Evolutionary conservation across 2,329 filamentous ascomycete genomes (phyloP).

Genomic region (Chrysosporium queenslandicum): DNA sequence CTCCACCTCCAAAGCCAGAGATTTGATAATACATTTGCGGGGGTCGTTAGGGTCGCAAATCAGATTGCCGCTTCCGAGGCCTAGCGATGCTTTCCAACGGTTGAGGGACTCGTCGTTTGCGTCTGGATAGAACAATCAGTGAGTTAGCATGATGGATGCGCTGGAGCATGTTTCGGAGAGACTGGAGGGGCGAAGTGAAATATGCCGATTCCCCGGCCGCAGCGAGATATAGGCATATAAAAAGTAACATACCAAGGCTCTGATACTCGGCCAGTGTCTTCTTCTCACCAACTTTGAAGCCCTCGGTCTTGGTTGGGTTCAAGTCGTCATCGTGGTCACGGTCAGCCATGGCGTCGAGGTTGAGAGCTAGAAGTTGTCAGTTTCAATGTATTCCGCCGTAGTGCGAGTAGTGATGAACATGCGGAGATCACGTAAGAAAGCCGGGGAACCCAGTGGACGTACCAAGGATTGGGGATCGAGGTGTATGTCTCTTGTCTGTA

Average conservation of each 20-base stretch:
- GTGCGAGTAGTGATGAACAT: too few relatives aligned
- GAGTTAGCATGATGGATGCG: slow-evolving; percentile 12
- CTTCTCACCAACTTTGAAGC: slow-evolving; percentile 98
- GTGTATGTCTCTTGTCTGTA: too few relatives aligned
- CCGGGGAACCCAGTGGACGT: not conserved
- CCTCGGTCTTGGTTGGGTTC: slow-evolving; percentile 76
- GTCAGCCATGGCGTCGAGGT: slow-evolving; percentile 61
- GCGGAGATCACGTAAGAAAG: too few relatives aligned
- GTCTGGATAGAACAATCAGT: slow-evolving; percentile 36
- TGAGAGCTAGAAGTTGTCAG: not conserved
- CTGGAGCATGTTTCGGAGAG: too few relatives aligned
- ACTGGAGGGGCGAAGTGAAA: too few relatives aligned
- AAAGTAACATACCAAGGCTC: slow-evolving; percentile 71
- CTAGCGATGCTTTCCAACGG: slow-evolving; percentile 94
- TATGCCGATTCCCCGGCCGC: too few relatives aligned
- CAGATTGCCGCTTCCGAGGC: slow-evolving; percentile 61
- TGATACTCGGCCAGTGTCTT: slow-evolving; percentile 93
- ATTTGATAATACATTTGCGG: slow-evolving; percentile 85
- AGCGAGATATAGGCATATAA: too few relatives aligned
- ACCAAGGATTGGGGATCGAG: not conserved
- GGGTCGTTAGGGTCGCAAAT: slow-evolving; percentile 70
- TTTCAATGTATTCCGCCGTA: not conserved
- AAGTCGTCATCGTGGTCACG: slow-evolving; percentile 62
- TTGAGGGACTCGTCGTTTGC: slow-evolving; percentile 83
- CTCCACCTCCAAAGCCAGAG: slow-evolving; percentile 75